Conservation (phyloP, 441 rosid species). For the Geranium incanum region DNA sequence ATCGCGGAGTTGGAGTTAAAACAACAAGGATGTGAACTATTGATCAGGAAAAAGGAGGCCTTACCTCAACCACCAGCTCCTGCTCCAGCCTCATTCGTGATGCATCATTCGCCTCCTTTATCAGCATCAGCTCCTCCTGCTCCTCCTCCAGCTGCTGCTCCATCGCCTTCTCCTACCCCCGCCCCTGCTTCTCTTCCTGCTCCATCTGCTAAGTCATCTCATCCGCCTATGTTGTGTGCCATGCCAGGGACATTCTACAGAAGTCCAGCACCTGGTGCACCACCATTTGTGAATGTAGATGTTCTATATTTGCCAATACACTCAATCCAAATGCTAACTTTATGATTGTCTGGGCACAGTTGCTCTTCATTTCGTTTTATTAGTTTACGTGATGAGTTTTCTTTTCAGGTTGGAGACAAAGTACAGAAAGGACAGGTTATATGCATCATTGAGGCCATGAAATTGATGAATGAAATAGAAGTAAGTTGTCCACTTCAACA, state of each 20-base stretch:
- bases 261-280: conserved; percentile 71
- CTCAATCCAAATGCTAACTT: neutral
- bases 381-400: conserved; percentile 19
- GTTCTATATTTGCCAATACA: conserved; percentile 7
- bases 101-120: conserved; percentile 46
- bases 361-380: conserved; percentile 8
- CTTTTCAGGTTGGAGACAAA: conserved; percentile 71
- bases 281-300: conserved; percentile 68
- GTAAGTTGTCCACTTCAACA: conserved; percentile 29
- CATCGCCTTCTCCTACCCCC: conserved; percentile 26
- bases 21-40: conserved; percentile 66
- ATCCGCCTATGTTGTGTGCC: conserved; percentile 70
- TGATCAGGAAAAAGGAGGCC: conserved; percentile 80
- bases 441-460: conserved; percentile 90
- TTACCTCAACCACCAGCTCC: conserved; percentile 49
- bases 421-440: conserved; percentile 82
- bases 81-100: conserved; percentile 32
- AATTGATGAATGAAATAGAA: conserved; percentile 87
- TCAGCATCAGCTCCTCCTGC: conserved; percentile 28
- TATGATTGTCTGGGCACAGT: conserved; percentile 6
- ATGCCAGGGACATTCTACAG: conserved; percentile 89
- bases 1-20: conserved; percentile 77
- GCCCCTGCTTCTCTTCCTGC: conserved; percentile 29
- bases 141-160: conserved; percentile 32
- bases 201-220: conserved; percentile 48